Evolutionary conservation across 2,329 filamentous ascomycete species (phyloP), one percentile per base, ranked within the genome.

Genomic region (Diaporthe eres): DNA sequence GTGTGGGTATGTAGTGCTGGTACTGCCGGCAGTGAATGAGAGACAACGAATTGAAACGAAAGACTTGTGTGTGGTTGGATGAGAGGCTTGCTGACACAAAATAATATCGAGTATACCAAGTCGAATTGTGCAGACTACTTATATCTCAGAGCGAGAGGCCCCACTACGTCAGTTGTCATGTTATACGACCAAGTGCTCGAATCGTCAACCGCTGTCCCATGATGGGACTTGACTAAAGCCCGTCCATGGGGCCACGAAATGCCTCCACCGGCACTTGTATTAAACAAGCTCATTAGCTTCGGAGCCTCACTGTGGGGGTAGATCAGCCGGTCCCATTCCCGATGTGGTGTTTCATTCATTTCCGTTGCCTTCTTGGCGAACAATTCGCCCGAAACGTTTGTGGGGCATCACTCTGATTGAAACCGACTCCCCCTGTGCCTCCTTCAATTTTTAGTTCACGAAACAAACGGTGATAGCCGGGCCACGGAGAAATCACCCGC

Each of bases 1-100:
- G 22, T 39, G 63, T 39, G 6, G 49, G 34, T 51, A 22, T 39
- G 31, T 47, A 12, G 44, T 67, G 31, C 68, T 72, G 55, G 31
- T 67, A 74, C 74, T 74, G 71, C 74, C 74, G 71, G 74, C 73
- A 76, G 65, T 39, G 71, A 76, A 71, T 65, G 61, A 70, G 42
- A n/a, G 58, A 74, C 31, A 9, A 57, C n/a, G 25, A 55, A 55
- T 39, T 25, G 44, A 68, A 68, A 53, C 47, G 63, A 68, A 68
- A 49, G 31, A 53, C 63, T 68, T 39, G 9, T 39, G 31, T 37
- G 9, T 53, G 31, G 39, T 53, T 53, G 63, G 31, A 68, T 68
- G 63, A 53, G 47, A 68, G 47, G 63, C 63, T 68, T 53, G 63
- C 63, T 68, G 47, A 28, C 47, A 53, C 63, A 39, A 39, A 53